Evolutionary conservation across 1,139 yeast species (phyloP).

Genomic region (Zygoascus sp.): DNA sequence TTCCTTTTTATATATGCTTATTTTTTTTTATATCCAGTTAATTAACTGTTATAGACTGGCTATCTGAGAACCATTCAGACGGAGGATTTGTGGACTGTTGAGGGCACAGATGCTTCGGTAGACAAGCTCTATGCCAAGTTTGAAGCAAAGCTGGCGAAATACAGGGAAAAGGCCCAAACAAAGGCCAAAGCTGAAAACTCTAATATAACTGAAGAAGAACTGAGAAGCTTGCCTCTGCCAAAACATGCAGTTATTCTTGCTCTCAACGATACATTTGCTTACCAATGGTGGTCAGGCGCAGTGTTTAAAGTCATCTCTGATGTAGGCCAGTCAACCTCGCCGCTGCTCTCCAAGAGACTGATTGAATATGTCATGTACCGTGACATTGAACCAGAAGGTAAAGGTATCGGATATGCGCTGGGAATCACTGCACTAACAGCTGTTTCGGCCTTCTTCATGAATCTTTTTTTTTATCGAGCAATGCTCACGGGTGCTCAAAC

Average conservation of each 20-base stretch:
- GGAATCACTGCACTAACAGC: constrained; percentile 49
- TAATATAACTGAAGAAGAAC: constrained; percentile 21
- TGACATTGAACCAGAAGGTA: constrained; percentile 18
- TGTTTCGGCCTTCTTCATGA: constrained; percentile 49
- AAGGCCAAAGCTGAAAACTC: constrained; percentile 24
- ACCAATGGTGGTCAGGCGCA: constrained; percentile 46
- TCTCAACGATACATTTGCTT: constrained; percentile 52
- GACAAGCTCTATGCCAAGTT: constrained; percentile 39
- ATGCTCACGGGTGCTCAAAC: constrained; percentile 64
- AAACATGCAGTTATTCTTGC: constrained; percentile 42
- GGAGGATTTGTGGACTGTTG: constrained; percentile 55
- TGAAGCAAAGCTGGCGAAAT: constrained; percentile 37
- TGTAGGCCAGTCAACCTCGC: constrained; percentile 47
- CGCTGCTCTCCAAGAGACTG: constrained; percentile 49
- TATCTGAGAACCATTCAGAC: constrained; percentile 63
- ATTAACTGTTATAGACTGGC: constrained; percentile 40
- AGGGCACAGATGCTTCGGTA: constrained; percentile 51
- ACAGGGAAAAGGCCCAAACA: constrained; percentile 36
- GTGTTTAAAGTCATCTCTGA: constrained; percentile 45
- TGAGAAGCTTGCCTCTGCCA: constrained; percentile 36
- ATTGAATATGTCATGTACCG: constrained; percentile 42
- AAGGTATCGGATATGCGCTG: constrained; percentile 59
- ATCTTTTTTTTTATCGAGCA: constrained; percentile 60
- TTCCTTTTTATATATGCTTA: too few species aligned
- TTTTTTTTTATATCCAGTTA: too few species aligned